A percentile compares a stretch with the other conserved stretches of the same genome.
Evolutionary conservation across 768 basidiomycete genomes (phyloP).

Genomic region (Phylloporus arenicola): DNA sequence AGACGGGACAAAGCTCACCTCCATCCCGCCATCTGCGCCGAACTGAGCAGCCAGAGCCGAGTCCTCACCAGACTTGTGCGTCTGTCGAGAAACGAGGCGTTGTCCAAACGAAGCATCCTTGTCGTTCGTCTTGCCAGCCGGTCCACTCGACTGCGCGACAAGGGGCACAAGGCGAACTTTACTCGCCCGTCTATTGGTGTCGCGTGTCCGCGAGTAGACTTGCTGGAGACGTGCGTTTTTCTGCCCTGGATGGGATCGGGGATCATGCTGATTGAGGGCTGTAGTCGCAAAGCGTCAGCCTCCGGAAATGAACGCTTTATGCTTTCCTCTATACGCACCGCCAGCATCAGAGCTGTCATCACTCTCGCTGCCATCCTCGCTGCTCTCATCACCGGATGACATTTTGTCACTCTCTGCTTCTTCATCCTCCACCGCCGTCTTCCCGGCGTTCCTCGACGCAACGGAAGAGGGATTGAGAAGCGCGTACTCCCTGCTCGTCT

Average conservation of each 20-base stretch:
- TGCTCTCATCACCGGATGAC: conserved; percentile 46
- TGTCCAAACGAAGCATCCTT: conserved; percentile 66
- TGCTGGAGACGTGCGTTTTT: conserved; percentile 44
- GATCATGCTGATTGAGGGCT: conserved; percentile 57
- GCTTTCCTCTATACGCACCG: conserved; percentile 32
- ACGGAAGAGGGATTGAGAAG: conserved; percentile 85
- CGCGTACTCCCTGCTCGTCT: conserved; percentile 81
- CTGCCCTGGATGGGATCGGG: conserved; percentile 45
- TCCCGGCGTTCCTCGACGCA: conserved; percentile 48
- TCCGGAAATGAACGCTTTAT: conserved; percentile 8
- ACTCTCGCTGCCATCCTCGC: conserved; percentile 40
- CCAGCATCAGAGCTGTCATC: conserved; percentile 56
- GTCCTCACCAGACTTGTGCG: conserved; percentile 10
- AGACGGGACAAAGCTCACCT: conserved; percentile 78
- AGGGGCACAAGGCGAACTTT: conserved; percentile 66
- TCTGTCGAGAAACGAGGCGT: conserved; percentile 40
- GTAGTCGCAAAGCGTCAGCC: conserved; percentile 9
- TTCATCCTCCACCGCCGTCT: conserved; percentile 84
- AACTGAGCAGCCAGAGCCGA: conserved; percentile 15
- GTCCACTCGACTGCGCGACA: conserved; percentile 37
- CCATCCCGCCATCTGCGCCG: conserved; percentile 62
- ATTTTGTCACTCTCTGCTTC: conserved; percentile 78
- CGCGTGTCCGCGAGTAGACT: conserved; percentile 39
- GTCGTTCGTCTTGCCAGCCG: conserved; percentile 31
- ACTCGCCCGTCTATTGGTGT: conserved; percentile 38